A percentile compares a stretch with the other conserved stretches of the same genome.
Evolutionary conservation across 2,329 filamentous ascomycete genomes (phyloP).

Genomic region (Penicillium concentricum): DNA sequence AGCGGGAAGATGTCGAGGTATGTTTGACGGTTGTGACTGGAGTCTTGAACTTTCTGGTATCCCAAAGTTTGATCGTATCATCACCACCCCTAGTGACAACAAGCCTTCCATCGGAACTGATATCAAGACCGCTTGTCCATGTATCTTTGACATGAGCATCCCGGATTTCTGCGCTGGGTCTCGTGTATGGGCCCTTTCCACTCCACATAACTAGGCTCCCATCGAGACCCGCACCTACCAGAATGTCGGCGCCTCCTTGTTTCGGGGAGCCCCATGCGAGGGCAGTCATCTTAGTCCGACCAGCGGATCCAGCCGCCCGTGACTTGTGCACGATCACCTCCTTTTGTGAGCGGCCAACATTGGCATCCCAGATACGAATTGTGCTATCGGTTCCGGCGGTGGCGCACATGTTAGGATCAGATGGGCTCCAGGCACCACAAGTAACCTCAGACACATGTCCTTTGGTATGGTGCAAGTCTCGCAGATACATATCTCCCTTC

Average conservation of each 20-base stretch:
- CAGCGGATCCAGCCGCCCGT: slow-evolving; percentile 79
- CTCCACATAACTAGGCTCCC: slow-evolving; percentile 89
- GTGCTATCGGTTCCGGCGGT: slow-evolving; percentile 96
- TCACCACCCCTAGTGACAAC: slow-evolving; percentile 90
- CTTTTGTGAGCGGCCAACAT: slow-evolving; percentile 83
- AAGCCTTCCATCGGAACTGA: slow-evolving; percentile 86
- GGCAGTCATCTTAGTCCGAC: slow-evolving; percentile 89
- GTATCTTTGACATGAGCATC: slow-evolving; percentile 79
- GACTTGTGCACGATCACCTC: slow-evolving; percentile 97
- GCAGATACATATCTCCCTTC: slow-evolving; percentile 97
- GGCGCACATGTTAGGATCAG: slow-evolving; percentile 77
- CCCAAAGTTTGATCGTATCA: slow-evolving; percentile 92
- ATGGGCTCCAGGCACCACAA: slow-evolving; percentile 86
- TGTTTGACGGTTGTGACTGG: slow-evolving; percentile 79
- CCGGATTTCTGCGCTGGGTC: slow-evolving; percentile 78
- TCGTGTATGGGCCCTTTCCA: slow-evolving; percentile 79
- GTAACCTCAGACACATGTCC: slow-evolving; percentile 92
- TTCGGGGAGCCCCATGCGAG: slow-evolving; percentile 78
- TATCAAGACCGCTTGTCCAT: slow-evolving; percentile 89
- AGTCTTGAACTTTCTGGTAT: slow-evolving; percentile 90
- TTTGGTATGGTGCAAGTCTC: slow-evolving; percentile 97
- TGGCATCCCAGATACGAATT: slow-evolving; percentile 93
- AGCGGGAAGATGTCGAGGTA: slow-evolving; percentile 77
- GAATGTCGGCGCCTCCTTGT: slow-evolving; percentile 74
- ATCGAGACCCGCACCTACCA: slow-evolving; percentile 82